phyloP scores from a whole-genome alignment of 768 basidiomycete genomes.

The Kwoniella heveanensis region DNA sequence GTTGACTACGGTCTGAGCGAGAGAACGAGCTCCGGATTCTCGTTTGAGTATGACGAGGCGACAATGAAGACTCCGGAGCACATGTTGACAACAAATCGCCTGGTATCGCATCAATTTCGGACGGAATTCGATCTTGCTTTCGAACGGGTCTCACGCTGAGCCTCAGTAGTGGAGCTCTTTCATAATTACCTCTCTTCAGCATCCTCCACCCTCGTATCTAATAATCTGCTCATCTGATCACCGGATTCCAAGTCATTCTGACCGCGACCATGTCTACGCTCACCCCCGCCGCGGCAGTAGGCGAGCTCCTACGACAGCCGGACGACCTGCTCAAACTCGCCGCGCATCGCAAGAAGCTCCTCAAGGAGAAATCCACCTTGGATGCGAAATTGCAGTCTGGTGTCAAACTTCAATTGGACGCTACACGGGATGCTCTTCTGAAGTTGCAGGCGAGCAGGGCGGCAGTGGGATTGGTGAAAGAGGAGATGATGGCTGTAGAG shows the following conservation, averaged over 20 bases:
- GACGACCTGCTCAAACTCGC: slow-evolving; percentile 88
- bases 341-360: slow-evolving; percentile 86
- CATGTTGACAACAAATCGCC: too few species aligned
- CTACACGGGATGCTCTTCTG: slow-evolving; percentile 75
- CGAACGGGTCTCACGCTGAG: too few species aligned
- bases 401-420: slow-evolving; percentile 88
- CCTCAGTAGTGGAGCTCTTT: too few species aligned
- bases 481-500: slow-evolving; percentile 60
- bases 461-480: slow-evolving; percentile 44
- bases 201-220: too few species aligned
- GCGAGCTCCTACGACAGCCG: slow-evolving; percentile 84
- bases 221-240: too few species aligned
- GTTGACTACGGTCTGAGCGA: background rate
- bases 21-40: background rate
- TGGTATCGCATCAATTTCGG: too few species aligned
- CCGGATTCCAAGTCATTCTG: too few species aligned
- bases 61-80: background rate
- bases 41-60: background rate
- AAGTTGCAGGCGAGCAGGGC: slow-evolving; percentile 52
- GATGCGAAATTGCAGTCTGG: slow-evolving; percentile 86
- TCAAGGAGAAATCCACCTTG: slow-evolving; percentile 94
- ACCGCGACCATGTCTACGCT: slow-evolving; percentile 29
- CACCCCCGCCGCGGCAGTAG: slow-evolving; percentile 38
- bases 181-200: too few species aligned
- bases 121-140: too few species aligned